These are phyloP conservation scores for Eucalyptus cloeziana DNA, from an alignment of 345 rosid species.

Conservation along the genomic window DNA sequence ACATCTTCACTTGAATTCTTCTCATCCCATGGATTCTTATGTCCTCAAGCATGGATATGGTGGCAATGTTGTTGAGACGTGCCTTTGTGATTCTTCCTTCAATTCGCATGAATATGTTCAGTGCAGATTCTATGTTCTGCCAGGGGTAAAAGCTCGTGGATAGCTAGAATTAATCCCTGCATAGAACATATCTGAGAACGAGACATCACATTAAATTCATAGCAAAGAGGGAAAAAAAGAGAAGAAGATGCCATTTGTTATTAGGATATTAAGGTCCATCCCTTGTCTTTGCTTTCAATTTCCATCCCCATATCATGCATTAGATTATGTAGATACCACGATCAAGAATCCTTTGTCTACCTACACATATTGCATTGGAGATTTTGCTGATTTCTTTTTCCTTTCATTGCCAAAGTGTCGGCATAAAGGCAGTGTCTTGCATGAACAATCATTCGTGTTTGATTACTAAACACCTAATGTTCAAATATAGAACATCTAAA, in stretches of 20 bases:
- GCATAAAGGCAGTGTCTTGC: background rate
- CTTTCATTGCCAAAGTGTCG: background rate
- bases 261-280: no score
- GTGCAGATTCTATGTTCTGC: background rate
- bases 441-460: background rate
- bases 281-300: no score
- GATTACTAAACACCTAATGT: background rate
- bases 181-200: no score
- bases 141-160: background rate
- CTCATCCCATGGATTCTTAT: background rate
- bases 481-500: background rate
- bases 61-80: background rate
- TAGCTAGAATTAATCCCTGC: no score
- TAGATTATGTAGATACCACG: no score
- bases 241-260: no score
- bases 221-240: no score
- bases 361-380: background rate
- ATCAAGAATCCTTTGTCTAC: background rate
- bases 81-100: background rate
- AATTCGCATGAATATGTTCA: background rate
- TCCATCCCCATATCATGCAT: no score
- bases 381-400: background rate
- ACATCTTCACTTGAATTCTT: background rate
- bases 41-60: background rate
- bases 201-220: no score